Base-by-base conservation (phyloP, 2,329 filamentous ascomycete genomes). In the Trichoderma citrinoviride region DNA sequence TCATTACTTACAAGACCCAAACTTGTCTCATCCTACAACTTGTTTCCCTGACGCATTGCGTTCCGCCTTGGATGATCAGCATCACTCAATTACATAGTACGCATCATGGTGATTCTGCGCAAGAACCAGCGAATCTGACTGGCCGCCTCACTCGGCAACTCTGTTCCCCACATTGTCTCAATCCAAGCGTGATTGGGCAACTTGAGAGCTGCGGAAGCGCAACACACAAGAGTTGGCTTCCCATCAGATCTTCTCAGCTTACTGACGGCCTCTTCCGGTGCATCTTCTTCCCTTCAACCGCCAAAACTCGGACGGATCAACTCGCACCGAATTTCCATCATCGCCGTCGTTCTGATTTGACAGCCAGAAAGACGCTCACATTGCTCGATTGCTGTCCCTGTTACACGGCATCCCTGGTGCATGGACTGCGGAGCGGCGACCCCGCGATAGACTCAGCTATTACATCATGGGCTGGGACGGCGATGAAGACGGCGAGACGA, bases 401-500 rank as follows among this genome's bases (percentile, higher is more conserved):
- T 46, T 17, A 15, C 60, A 54, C 47, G 49, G 40, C 43, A 7
- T 25, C n/a, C 7, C n/a, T 47, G 15, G 41, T 25, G 25, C 43
- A 46, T 50, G 23, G 47, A 44, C 37, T 21, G 47, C 12, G 37
- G 37, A 23, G 44, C 37, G 41, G 21, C 23, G 23, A 63, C 58
- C 58, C 58, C 50, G 60, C 64, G 44, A 57, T 63, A 56, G 23
- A 47, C 23, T 40, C 29, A 56, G 58, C 60, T 23, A 66, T 66
- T 64, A 66, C 58, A 64, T 66, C 58, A 66, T 66, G 64, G 64
- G 64, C 43, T 41, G 33, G n/a, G 64, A 66, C 29, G 25, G 41
- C 37, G 64, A 66, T 40, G 63, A 55, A 40, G 63, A 65, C 21
- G 40, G 44, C 64, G 63, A 47, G 52, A 54, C 27, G 37, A 56